Evolutionary conservation across 805 yeast species (phyloP).

Genomic region (Middelhovenomyces tepae): DNA sequence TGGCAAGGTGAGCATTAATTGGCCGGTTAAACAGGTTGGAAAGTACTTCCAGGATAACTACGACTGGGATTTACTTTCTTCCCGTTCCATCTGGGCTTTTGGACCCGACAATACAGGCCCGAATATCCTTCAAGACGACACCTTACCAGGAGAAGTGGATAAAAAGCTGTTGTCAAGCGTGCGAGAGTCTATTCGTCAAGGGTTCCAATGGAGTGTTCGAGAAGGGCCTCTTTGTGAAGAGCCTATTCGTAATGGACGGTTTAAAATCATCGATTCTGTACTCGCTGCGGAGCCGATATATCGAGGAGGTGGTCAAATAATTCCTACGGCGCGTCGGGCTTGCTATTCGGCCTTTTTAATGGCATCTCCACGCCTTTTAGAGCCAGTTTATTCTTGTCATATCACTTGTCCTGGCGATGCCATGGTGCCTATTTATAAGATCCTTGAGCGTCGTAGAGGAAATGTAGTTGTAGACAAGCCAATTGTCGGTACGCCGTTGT

Average conservation of each 20-base stretch:
- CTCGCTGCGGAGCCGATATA: conserved; percentile 41
- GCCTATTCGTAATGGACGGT: conserved; percentile 58
- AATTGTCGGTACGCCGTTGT: conserved; percentile 67
- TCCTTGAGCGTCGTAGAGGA: conserved; percentile 66
- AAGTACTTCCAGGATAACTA: conserved; percentile 48
- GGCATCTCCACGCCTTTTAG: conserved; percentile 71
- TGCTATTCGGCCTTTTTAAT: conserved; percentile 72
- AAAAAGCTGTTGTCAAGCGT: conserved; percentile 36
- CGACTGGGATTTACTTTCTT: conserved; percentile 76
- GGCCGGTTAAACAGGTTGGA: conserved; percentile 39
- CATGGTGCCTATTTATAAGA: conserved; percentile 39
- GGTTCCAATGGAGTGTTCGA: conserved; percentile 72
- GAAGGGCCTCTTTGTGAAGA: conserved; percentile 95
- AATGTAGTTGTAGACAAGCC: conserved; percentile 38
- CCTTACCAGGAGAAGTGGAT: conserved; percentile 63
- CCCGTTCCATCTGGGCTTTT: conserved; percentile 74
- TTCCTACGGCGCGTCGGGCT: conserved; percentile 77
- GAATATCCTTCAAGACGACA: conserved; percentile 58
- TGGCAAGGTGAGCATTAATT: conserved; percentile 32
- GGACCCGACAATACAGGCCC: conserved; percentile 52
- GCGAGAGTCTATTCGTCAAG: conserved; percentile 55
- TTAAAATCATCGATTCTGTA: conserved; percentile 56
- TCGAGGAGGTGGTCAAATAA: conserved; percentile 58
- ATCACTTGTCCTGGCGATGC: conserved; percentile 45
- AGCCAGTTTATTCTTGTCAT: conserved; percentile 64